Evolutionary conservation across 78 protist genomes (phyloP).

Genomic region (Salpingoeca rosetta): DNA sequence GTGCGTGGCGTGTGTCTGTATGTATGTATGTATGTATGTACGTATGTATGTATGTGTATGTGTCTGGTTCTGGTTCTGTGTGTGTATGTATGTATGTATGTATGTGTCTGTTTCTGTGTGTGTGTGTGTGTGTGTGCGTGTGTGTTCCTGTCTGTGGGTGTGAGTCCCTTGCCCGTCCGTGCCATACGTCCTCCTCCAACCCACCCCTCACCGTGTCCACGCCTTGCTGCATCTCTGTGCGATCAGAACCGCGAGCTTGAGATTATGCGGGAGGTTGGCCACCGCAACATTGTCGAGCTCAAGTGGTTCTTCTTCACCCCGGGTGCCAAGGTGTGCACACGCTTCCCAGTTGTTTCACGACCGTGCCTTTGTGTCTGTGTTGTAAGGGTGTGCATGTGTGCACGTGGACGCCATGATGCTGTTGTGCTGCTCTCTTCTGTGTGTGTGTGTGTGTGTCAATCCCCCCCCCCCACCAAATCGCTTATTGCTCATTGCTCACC

Average conservation of each 20-base stretch:
- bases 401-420: no score
- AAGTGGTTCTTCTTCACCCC: conserved; percentile 75
- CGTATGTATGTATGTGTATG: neutral
- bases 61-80: neutral
- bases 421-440: neutral
- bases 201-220: neutral
- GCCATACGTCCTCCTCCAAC: neutral
- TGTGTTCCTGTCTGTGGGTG: neutral
- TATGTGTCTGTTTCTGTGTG: neutral
- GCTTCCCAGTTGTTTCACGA: neutral
- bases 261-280: conserved; percentile 86
- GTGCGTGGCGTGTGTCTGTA: neutral
- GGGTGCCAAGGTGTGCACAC: conserved; percentile 53
- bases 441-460: neutral
- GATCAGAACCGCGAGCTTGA: conserved; percentile 92
- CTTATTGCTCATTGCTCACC: neutral
- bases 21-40: neutral
- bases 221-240: neutral
- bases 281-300: conserved; percentile 84
- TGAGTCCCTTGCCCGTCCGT: neutral
- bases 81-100: neutral
- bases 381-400: no score
- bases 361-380: no score
- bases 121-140: neutral
- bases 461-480: neutral